phyloP scores from a whole-genome alignment of 192 early-diverging fungal genomes.

The Coemansia sp. region DNA sequence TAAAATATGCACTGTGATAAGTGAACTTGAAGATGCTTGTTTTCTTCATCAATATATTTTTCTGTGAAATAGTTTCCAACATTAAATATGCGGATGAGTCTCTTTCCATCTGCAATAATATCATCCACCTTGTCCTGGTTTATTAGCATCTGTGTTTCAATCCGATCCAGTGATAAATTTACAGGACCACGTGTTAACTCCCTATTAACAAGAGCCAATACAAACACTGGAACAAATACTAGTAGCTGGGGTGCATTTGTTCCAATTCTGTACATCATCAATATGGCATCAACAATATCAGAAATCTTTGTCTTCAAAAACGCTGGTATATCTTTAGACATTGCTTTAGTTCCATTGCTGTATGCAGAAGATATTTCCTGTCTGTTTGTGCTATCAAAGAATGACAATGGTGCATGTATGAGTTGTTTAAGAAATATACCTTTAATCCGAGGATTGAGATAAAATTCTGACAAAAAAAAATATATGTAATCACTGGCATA shows the following conservation, averaged over 20 bases:
- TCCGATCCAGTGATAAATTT: not conserved
- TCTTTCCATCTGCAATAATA: too few relatives aligned
- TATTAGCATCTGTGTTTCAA: too few relatives aligned
- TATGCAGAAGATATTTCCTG: conserved; percentile 17
- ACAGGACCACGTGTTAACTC: not conserved
- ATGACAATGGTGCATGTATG: conserved; percentile 29
- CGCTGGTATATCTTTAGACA: conserved; percentile 11
- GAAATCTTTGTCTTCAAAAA: conserved; percentile 21
- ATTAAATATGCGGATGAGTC: too few relatives aligned
- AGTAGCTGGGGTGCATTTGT: conserved; percentile 21
- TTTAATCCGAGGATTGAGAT: too few relatives aligned
- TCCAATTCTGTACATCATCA: conserved; percentile 18
- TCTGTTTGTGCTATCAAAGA: conserved; percentile 22
- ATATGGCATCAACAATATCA: not conserved
- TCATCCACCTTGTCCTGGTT: too few relatives aligned
- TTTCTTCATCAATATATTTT: not conserved
- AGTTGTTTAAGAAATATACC: too few relatives aligned
- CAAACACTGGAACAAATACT: conserved; percentile 12
- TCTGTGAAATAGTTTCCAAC: too few relatives aligned
- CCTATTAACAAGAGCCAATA: not conserved
- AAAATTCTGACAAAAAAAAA: too few relatives aligned
- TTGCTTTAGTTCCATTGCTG: conserved; percentile 4
- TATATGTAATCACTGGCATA: too few relatives aligned
- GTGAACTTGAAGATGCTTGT: not conserved
- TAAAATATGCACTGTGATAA: too few relatives aligned